Conservation (phyloP, 441 rosid genomes). For the Populus hybrid region DNA sequence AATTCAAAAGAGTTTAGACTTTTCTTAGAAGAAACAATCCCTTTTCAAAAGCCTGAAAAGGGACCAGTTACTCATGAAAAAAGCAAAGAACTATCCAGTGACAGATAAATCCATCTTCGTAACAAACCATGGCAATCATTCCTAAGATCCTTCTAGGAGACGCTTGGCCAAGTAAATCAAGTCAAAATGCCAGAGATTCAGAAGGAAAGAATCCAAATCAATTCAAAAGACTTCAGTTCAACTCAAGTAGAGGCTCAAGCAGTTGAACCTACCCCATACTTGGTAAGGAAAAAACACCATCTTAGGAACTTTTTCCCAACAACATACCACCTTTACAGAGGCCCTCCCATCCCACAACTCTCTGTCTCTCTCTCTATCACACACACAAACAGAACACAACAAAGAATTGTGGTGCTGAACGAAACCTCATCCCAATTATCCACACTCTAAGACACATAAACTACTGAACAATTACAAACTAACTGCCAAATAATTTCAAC, state of each 20-base stretch:
- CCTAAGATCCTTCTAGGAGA: not conserved
- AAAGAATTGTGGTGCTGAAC: not conserved
- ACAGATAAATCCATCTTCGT: conserved; percentile 20
- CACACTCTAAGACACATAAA: not conserved
- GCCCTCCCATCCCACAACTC: no score
- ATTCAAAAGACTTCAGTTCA: conserved; percentile 3
- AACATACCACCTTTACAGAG: not conserved
- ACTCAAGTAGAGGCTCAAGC: not conserved
- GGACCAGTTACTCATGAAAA: conserved; percentile 17
- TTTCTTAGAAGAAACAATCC: conserved; percentile 11
- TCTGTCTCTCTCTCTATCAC: no score
- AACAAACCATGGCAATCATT: conserved; percentile 13
- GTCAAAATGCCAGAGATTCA: conserved; percentile 7
- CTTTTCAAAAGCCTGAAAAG: conserved; percentile 15
- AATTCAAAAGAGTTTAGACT: not conserved
- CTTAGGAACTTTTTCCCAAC: not conserved
- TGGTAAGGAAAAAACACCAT: not conserved
- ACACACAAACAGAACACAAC: not conserved
- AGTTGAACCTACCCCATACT: not conserved
- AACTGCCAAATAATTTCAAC: not conserved
- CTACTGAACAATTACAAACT: not conserved
- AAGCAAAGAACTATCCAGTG: conserved; percentile 8
- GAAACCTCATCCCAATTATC: not conserved
- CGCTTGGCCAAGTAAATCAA: not conserved
- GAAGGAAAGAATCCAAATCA: not conserved